Evolutionary conservation across 2,329 filamentous ascomycete species (phyloP), one percentile per base, ranked within the genome.

Genomic region (Apiospora rasikravindrae): DNA sequence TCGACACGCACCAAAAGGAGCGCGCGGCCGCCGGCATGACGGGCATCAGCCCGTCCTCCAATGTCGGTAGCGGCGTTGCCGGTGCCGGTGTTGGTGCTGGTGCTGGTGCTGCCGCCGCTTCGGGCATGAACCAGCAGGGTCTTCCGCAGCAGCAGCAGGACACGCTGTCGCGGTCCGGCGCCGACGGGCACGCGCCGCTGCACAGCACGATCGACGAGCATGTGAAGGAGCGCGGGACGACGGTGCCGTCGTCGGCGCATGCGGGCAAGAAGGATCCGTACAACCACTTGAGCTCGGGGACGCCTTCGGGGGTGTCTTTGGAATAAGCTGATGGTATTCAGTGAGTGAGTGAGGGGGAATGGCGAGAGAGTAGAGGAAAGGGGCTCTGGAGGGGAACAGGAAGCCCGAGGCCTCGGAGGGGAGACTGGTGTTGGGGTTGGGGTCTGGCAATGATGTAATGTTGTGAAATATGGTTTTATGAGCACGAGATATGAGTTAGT

Each of bases 221-320:
- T 26, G 2, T 33, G 10, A 49, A 69, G 67, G 44, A n/a, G 67
- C 67, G 67, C 3, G 67, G 67, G 1, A 29, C 67, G 0, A 37
- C 67, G 26, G 67, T 69, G 10, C 67, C 67, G 7, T 49, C 67
- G 26, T 44, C 67, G 0, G 24, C n/a, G n/a, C n/a, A 33, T 5
- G 67, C 67, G 24, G 67, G 44, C 26, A 45, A 37, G 44, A n/a
- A 37, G 67, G 67, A 49, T 49, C 67, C 67, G 2, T 69, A 69
- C 44, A 45, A 49, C 2, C 44, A 45, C 26, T 49, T 69, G 44
- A 37, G 24, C 10, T 69, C 67, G 19, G 67, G 67, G 1, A 69
- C 67, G 26, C 44, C 67, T 49, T 69, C 67, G 3, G 67, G 67
- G 3, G 67, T 69, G 8, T 10, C 19, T n/a, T n/a, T 64, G 29